phyloP scores from a whole-genome alignment of 805 yeast genomes.

The Wickerhamomyces subpelliculosus region DNA sequence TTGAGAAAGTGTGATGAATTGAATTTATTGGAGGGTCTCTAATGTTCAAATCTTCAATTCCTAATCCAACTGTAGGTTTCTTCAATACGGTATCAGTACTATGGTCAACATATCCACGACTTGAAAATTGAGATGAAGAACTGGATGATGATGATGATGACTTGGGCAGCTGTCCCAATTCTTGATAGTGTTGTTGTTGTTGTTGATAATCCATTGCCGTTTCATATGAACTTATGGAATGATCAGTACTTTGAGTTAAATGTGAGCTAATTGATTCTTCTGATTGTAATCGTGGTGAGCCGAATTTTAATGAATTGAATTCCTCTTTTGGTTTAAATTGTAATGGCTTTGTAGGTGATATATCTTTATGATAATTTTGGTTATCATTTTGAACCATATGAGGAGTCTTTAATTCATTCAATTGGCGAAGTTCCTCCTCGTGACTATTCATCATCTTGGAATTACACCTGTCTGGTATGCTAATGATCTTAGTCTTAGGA shows the following conservation, averaged over 20 bases:
- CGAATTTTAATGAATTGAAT: neutral
- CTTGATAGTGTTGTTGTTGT: neutral
- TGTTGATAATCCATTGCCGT: slow-evolving; percentile 15
- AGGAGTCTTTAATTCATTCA: slow-evolving; percentile 5
- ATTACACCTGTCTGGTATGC: neutral
- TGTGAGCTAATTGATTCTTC: slow-evolving; percentile 10
- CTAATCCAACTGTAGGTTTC: slow-evolving; percentile 9
- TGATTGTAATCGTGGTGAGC: neutral
- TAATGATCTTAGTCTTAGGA: too few relatives aligned
- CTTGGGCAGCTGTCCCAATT: too few relatives aligned
- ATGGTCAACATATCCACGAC: neutral
- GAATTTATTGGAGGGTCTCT: neutral
- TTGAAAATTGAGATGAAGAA: too few relatives aligned
- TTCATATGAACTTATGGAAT: slow-evolving; percentile 11
- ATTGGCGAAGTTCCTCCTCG: neutral
- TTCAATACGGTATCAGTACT: too few relatives aligned
- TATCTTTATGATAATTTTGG: slow-evolving; percentile 6
- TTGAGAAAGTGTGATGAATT: neutral
- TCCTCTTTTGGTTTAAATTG: slow-evolving; percentile 6
- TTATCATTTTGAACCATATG: too few relatives aligned
- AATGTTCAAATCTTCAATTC: slow-evolving; percentile 10
- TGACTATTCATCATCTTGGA: neutral
- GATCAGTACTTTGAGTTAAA: slow-evolving; percentile 7
- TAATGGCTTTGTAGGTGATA: slow-evolving; percentile 22
- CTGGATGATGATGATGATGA: neutral